A percentile compares a stretch with the other conserved stretches of the same genome.
These are phyloP conservation scores for Gentiana straminea DNA, from an alignment of 257 asterid genomes.

Conservation along the genomic window DNA sequence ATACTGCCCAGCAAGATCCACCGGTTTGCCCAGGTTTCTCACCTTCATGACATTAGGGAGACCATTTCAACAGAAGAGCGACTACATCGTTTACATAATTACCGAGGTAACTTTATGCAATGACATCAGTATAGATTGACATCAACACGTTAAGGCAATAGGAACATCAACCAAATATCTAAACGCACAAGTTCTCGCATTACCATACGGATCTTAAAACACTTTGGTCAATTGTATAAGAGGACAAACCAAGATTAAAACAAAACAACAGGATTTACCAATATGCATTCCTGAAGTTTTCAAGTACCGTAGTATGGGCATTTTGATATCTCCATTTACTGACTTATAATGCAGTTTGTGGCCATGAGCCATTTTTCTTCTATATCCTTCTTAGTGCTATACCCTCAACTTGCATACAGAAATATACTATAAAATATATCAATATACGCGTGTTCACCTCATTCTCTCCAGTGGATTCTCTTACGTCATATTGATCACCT, in stretches of 20 bases:
- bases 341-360: not conserved
- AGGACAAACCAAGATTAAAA: not conserved
- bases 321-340: too few relatives aligned
- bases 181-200: not conserved
- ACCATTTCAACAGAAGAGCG: not conserved
- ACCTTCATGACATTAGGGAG: constrained; percentile 43
- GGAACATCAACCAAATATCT: not conserved
- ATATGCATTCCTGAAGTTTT: too few relatives aligned
- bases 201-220: not conserved
- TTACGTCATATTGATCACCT: constrained; percentile 96
- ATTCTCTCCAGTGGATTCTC: constrained; percentile 65
- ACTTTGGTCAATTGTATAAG: not conserved
- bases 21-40: constrained; percentile 98
- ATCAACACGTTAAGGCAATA: not conserved
- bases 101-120: not conserved
- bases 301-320: too few relatives aligned
- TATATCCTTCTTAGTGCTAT: not conserved
- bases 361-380: not conserved
- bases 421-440: too few relatives aligned
- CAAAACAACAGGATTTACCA: not conserved
- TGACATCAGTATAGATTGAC: not conserved
- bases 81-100: not conserved
- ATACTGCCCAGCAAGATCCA: constrained; percentile 85
- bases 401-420: too few relatives aligned
- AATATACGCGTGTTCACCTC: constrained; percentile 36